A percentile compares a stretch with the other conserved stretches of the same genome.
Evolutionary conservation across 2,329 filamentous ascomycete genomes (phyloP).

Genomic region (Daldinia eschscholtzii): DNA sequence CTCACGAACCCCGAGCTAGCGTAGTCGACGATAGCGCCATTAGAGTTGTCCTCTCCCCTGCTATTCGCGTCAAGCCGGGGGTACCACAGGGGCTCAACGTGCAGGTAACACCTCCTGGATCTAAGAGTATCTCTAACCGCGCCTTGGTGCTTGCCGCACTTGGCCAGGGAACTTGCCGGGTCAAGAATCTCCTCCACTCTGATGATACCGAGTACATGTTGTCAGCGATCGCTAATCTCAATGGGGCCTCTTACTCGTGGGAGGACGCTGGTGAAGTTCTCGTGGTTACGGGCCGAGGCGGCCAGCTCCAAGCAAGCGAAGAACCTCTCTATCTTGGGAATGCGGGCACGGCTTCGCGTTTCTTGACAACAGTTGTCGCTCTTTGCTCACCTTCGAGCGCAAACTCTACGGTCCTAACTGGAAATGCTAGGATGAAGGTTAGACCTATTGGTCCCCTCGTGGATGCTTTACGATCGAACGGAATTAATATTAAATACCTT

Average conservation of each 20-base stretch:
- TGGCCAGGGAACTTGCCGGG: slow-evolving; percentile 84
- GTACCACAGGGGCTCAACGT: slow-evolving; percentile 75
- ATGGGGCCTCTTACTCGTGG: slow-evolving; percentile 91
- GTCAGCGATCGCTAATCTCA: slow-evolving; percentile 85
- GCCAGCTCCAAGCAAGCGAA: slow-evolving; percentile 79
- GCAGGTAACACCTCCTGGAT: slow-evolving; percentile 89
- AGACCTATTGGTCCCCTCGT: slow-evolving; percentile 94
- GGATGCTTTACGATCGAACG: slow-evolving; percentile 87
- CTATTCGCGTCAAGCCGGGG: slow-evolving; percentile 79
- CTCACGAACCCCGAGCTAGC: slow-evolving; percentile 87
- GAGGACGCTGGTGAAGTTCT: slow-evolving; percentile 94
- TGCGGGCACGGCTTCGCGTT: slow-evolving; percentile 94
- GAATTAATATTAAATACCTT: slow-evolving; percentile 87
- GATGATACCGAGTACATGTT: slow-evolving; percentile 99
- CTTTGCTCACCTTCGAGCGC: slow-evolving; percentile 77
- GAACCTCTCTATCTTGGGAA: slow-evolving; percentile 93
- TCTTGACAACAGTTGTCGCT: slow-evolving; percentile 90
- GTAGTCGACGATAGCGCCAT: slow-evolving; percentile 90
- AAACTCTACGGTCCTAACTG: slow-evolving; percentile 83
- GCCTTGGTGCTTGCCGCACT: slow-evolving; percentile 94
- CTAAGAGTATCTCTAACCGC: slow-evolving; percentile 97
- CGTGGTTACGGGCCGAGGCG: slow-evolving; percentile 91
- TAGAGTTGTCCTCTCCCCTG: slow-evolving; percentile 83
- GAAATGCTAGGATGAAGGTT: slow-evolving; percentile 96
- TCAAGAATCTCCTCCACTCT: slow-evolving; percentile 93